A percentile compares a stretch with the other conserved stretches of the same genome.
Conservation (phyloP, 2,329 filamentous ascomycete genomes). For the Colletotrichum navitas region DNA sequence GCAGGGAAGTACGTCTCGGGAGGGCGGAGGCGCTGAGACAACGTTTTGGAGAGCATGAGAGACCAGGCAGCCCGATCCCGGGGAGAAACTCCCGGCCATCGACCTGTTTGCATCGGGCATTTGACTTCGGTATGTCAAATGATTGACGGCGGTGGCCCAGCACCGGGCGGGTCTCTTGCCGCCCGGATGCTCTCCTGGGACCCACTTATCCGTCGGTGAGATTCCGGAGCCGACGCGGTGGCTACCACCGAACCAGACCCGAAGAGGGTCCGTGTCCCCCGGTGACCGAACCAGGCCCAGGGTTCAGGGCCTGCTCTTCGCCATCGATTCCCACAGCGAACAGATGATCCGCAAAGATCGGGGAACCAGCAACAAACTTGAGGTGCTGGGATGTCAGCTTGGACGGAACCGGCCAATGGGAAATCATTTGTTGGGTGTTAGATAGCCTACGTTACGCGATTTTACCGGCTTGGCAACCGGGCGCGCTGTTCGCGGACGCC, state of each 20-base stretch:
- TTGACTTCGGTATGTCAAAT: background rate
- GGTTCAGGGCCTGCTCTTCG: too few species aligned
- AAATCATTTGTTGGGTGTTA: slow-evolving; percentile 3
- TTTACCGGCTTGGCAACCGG: slow-evolving; percentile 29
- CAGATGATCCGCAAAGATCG: background rate
- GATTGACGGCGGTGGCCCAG: slow-evolving; percentile 1
- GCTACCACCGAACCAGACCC: background rate
- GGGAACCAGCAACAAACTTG: background rate
- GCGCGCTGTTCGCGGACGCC: background rate
- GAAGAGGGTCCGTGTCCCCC: background rate
- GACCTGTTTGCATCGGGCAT: background rate
- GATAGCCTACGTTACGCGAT: background rate
- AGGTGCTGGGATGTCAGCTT: background rate
- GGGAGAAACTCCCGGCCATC: background rate
- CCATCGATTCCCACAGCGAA: background rate
- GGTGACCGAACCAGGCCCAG: background rate
- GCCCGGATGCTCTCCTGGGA: background rate
- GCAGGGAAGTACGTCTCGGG: background rate
- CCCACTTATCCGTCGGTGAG: background rate
- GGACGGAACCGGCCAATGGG: background rate
- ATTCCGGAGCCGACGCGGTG: background rate
- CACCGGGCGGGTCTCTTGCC: too few species aligned
- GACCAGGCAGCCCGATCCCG: background rate
- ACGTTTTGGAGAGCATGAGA: slow-evolving; percentile 3
- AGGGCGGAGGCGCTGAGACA: background rate